phyloP scores from a whole-genome alignment of 2,329 filamentous ascomycete genomes.

The Alternaria novae-zelandiae region DNA sequence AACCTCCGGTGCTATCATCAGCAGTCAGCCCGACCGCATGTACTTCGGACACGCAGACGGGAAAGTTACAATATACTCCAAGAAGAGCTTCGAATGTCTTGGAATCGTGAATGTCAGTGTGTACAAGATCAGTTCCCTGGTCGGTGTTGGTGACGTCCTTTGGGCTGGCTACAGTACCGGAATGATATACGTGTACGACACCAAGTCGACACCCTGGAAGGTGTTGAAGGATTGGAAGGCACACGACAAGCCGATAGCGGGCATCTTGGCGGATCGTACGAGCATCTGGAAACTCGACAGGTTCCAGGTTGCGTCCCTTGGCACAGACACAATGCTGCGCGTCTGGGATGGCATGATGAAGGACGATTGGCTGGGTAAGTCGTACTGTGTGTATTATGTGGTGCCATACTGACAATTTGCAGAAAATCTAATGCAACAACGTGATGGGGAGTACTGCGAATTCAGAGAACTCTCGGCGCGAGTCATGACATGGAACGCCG shows the following conservation, averaged over 20 bases:
- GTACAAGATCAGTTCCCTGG: conserved; percentile 91
- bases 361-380: conserved; percentile 84
- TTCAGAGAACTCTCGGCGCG: conserved; percentile 82
- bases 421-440: conserved; percentile 84
- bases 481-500: conserved; percentile 95
- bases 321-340: conserved; percentile 82
- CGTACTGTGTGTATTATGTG: background rate
- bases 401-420: conserved; percentile 24
- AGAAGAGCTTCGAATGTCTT: conserved; percentile 76
- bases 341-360: conserved; percentile 92
- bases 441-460: conserved; percentile 81
- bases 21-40: conserved; percentile 75
- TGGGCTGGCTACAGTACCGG: conserved; percentile 97
- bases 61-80: conserved; percentile 92
- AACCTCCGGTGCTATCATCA: conserved; percentile 79
- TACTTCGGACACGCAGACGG: conserved; percentile 94
- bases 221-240: conserved; percentile 95
- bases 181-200: conserved; percentile 92
- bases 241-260: conserved; percentile 81
- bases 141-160: conserved; percentile 78
- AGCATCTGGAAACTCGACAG: conserved; percentile 86
- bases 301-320: conserved; percentile 83
- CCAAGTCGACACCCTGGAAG: conserved; percentile 79
- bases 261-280: conserved; percentile 77
- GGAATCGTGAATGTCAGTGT: conserved; percentile 83